Conservation (phyloP, 257 asterid species). For the Plectranthus barbatus region DNA sequence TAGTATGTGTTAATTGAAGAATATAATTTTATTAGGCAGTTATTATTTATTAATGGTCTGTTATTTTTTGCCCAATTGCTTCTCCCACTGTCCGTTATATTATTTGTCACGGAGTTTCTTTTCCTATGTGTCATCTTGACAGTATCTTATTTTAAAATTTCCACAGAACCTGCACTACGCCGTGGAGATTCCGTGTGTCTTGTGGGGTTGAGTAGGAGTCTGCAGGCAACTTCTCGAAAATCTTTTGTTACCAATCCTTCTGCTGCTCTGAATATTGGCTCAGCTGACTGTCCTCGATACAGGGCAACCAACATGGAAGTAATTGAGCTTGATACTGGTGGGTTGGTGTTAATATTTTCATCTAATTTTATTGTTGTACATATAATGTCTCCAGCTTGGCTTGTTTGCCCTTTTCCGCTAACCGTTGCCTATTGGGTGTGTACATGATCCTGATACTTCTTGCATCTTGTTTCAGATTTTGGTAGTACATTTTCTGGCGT, state of each 20-base stretch:
- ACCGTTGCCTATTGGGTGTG: no score
- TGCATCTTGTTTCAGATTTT: slow-evolving; percentile 52
- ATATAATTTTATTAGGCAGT: not conserved
- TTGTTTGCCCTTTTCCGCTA: no score
- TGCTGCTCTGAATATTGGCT: slow-evolving; percentile 81
- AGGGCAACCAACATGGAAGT: slow-evolving; percentile 99
- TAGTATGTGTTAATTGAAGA: not conserved
- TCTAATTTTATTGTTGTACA: not conserved
- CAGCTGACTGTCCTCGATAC: slow-evolving; percentile 92
- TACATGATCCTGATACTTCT: slow-evolving; percentile 14
- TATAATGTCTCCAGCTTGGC: not conserved
- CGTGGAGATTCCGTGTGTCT: slow-evolving; percentile 97
- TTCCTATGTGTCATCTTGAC: slow-evolving; percentile 2
- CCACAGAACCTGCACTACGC: slow-evolving; percentile 75
- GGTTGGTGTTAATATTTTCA: not conserved
- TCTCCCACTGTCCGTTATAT: not conserved
- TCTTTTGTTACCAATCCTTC: slow-evolving; percentile 90
- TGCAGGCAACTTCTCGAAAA: slow-evolving; percentile 95
- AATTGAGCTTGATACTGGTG: slow-evolving; percentile 95
- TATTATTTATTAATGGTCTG: slow-evolving; percentile 13
- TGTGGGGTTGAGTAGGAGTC: slow-evolving; percentile 87
- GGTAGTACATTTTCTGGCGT: slow-evolving; percentile 97
- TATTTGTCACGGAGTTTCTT: not conserved
- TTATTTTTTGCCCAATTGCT: slow-evolving; percentile 1
- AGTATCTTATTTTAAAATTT: slow-evolving; percentile 11